These are phyloP conservation scores for Phaseolus coccineus DNA, from an alignment of 331 rosid species.

Conservation along the genomic window DNA sequence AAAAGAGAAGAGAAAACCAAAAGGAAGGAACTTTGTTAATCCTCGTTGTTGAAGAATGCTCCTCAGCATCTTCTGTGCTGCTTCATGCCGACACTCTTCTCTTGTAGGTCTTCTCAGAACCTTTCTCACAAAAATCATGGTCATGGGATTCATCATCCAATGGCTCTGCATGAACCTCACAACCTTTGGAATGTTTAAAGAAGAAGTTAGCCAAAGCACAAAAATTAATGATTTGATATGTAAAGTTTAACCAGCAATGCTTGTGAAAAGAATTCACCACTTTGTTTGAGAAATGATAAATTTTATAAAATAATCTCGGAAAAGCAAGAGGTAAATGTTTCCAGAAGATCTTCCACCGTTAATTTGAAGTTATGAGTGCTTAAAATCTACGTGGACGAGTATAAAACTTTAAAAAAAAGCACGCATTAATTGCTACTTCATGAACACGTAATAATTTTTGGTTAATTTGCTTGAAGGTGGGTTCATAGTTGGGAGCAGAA, in stretches of 20 bases:
- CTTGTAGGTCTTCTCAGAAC: slow-evolving; percentile 47
- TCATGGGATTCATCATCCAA: slow-evolving; percentile 49
- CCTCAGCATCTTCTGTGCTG: slow-evolving; percentile 57
- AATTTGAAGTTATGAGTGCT: background rate
- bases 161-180: slow-evolving; percentile 32
- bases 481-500: slow-evolving; percentile 35
- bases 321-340: background rate
- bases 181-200: slow-evolving; percentile 41
- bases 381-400: background rate
- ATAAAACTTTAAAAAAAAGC: background rate
- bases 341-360: slow-evolving; percentile 10
- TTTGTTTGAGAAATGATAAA: background rate
- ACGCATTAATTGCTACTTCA: slow-evolving; percentile 26
- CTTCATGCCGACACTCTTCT: slow-evolving; percentile 60
- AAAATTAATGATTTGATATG: slow-evolving; percentile 38
- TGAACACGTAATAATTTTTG: slow-evolving; percentile 24
- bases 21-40: slow-evolving; percentile 36
- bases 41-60: slow-evolving; percentile 46
- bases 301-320: slow-evolving; percentile 2
- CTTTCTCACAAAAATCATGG: slow-evolving; percentile 54
- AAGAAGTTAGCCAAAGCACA: slow-evolving; percentile 39
- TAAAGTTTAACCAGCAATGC: slow-evolving; percentile 10
- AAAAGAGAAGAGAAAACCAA: background rate
- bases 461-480: slow-evolving; percentile 43
- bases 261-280: slow-evolving; percentile 34